phyloP scores from a whole-genome alignment of 139 green algal species.

The Nannochloris sp. region DNA sequence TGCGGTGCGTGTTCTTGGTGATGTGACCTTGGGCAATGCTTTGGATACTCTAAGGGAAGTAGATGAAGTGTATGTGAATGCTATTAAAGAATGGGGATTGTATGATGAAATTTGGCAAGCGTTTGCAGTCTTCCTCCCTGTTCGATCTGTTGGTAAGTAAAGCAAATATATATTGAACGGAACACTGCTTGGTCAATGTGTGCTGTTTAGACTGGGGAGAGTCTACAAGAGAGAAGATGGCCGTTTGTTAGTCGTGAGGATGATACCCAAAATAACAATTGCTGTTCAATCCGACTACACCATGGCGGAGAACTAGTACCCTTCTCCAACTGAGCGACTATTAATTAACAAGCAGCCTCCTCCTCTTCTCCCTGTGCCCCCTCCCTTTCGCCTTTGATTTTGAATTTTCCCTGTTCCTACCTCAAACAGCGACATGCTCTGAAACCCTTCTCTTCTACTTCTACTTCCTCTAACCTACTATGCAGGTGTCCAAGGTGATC shows the following conservation, averaged over 20 bases:
- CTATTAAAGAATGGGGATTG: constrained; percentile 86
- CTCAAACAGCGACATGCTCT: not conserved
- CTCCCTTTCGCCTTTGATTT: not conserved
- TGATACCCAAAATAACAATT: constrained; percentile 24
- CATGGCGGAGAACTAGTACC: constrained; percentile 21
- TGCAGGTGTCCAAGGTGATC: constrained; percentile 85
- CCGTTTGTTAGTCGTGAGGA: constrained; percentile 13
- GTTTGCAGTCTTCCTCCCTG: constrained; percentile 96
- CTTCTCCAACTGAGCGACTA: constrained; percentile 28
- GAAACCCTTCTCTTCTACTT: not conserved
- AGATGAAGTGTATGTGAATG: constrained; percentile 96
- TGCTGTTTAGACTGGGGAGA: not conserved
- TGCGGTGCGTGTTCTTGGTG: constrained; percentile 90
- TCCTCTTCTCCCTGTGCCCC: not conserved
- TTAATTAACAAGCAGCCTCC: not conserved
- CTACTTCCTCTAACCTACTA: not conserved
- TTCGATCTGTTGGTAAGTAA: constrained; percentile 65
- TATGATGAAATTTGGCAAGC: constrained; percentile 99
- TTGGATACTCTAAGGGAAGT: constrained; percentile 52
- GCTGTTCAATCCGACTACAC: constrained; percentile 36
- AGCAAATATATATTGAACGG: not conserved
- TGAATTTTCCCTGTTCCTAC: too few species aligned
- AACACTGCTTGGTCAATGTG: not conserved
- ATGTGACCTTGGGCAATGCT: constrained; percentile 64
- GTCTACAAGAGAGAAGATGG: too few species aligned